Base-by-base conservation (phyloP, 306 rosid species). In the Betula pendula region DNA sequence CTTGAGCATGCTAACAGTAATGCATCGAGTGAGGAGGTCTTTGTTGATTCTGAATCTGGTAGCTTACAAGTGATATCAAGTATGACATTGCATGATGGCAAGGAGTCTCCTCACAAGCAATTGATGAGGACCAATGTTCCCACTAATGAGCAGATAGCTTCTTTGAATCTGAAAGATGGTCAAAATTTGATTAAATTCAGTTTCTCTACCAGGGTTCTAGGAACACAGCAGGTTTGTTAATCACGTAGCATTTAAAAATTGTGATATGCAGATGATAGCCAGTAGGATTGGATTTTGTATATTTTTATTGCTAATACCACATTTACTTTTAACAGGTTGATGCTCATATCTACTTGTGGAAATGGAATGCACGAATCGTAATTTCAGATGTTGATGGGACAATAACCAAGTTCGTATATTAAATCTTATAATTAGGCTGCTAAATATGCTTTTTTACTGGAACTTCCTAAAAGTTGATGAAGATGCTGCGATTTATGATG, bases 301-400 rank as follows among this genome's bases (percentile, higher is more conserved):
- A 81, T 72, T 77, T 3, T 83, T 49, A 47, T 44, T 62, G 67
- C 78, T 84, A 83, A 81, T 15, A 9, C 49, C 75, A 77, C 71
- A 53, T 70, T 76, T 72, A 29, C 71, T 0, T 73, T 69, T 71
- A 67, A 82, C 89, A 96, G 99, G 99, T 96, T 56, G 99, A 96
- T 85, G 98, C 98, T 68, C 99, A 91, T 83, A 92, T 96, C 82
- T 96, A 92, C 85, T 84, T 96, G 79, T 96, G 99, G 99, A 93
- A 89, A 72, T 96, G 98, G 98, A 92, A 96, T 82, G 94, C 97
- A 31, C 83, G 89, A 74, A 96, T 96, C 68, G 99, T 96, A 79
- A 92, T 96, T 80, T 96, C 99, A 8, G 99, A 96, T 25, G 99
- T 96, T 67, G 99, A 96, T 80, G 99, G 99, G 71, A 96, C 99